Evolutionary conservation across 352 stramenopile genomes (phyloP), one percentile per base, ranked within the genome.

Genomic region (Phytophthora idaei): DNA sequence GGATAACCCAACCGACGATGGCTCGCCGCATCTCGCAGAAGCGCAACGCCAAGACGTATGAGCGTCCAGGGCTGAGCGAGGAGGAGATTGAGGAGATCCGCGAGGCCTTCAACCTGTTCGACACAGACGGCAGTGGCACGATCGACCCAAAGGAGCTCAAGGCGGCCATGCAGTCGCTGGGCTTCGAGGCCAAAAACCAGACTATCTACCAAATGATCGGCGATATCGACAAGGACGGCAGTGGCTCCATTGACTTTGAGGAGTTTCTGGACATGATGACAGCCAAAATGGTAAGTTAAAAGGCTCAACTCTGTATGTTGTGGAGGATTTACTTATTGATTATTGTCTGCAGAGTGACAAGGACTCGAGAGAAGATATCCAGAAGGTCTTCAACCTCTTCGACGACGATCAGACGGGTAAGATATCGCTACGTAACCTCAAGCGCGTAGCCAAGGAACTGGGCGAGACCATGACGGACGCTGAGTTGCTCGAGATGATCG

Each of bases 401-500:
- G 97, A 99, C 71, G 96, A 99, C 71, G 97, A 99, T 76, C 94
- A 99, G 67, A 97, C 92, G 57, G 97, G 97, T 17, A 98, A 98
- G 68, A 99, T 99, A 71, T 97, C 91, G 37, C 91, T 99, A 68
- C 86, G 90, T 28, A 99, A 99, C 79, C 87, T 99, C 61, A 99
- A 99, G 74, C 87, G 97, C 61, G 95, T 99, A 36, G 97, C 97
- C 17, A 98, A 98, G 64, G 97, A 99, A 73, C 81, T 99, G n/a
- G 97, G 97, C 39, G 97, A 99, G 84, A 98, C 94, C 66, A 99
- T 99, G 90, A 99, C 96, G 25, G 95, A 99, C 75, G 97, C 98
- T 57, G 98, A 99, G 86, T 78, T 99, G 67, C 89, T 99, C 52
- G 97, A 99, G 80, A 99, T 99, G 97, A 99, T 99, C 67, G 96